Base-by-base conservation (phyloP, 345 rosid species). In the Mallotus nudiflorus region DNA sequence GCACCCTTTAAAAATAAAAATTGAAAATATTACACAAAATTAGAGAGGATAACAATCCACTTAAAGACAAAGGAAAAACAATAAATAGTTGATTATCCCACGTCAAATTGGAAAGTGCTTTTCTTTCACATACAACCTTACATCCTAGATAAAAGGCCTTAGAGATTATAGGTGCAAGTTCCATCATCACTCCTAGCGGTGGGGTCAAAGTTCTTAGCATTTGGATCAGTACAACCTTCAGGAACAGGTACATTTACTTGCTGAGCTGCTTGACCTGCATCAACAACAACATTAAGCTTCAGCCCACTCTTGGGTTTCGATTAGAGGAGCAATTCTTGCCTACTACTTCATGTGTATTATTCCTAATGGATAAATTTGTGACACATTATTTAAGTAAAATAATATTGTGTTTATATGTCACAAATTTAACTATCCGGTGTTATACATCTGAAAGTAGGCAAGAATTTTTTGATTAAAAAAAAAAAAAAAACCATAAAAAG, bases 151-250 rank as follows among this genome's bases (percentile, higher is more conserved):
- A 72, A 48, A 40, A 62, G 56, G 65, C 53, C 71, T 57, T 82
- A 84, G 11, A 72, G 9, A 35, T 72, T 56, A 75, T 88, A 95
- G 44, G 11, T 65, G 79, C 97, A 90, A 80, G 81, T 95, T 77
- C 97, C 97, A 83, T 95, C 95, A 56, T 95, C 97, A 82, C 93
- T 91, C 78, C 99, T 87, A 9, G 95, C 96, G 9, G 95, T 90
- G 55, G 98, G 97, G 78, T 94, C 97, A 75, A 75, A 91, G 88
- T 94, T 90, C 5, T 24, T 5, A 11, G 97, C 96, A 20, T 0
- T 20, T 13, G 82, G 91, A 76, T 94, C 96, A 22, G 96, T 88
- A 70, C 97, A 94, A 0, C 97, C 96, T 82, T 90, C 95, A 27
- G 96, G 93, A 49, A 87, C 85, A 2, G 98, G 93, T 6, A 94